phyloP scores from a whole-genome alignment of 495 filamentous ascomycete species.

The Immersiella caudata region DNA sequence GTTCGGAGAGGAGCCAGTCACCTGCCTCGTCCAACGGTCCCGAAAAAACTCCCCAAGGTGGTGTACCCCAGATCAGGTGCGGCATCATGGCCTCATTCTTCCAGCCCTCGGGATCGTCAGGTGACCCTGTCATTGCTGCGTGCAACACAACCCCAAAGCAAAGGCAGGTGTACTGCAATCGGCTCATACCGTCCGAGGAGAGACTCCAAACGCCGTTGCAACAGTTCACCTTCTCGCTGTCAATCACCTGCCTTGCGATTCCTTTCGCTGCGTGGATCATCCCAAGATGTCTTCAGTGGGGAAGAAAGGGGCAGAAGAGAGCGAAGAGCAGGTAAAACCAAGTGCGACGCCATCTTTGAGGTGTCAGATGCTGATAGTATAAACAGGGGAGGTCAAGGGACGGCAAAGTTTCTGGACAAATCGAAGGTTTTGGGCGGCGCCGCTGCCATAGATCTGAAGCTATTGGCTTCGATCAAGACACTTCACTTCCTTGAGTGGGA shows the following conservation, averaged over 20 bases:
- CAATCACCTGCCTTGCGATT: conserved; percentile 21
- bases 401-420: background rate
- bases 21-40: background rate
- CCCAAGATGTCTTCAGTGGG: background rate
- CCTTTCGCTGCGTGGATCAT: conserved; percentile 9
- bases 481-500: background rate
- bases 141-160: conserved; percentile 19
- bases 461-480: background rate
- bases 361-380: background rate
- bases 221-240: conserved; percentile 25
- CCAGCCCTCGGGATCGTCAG: conserved; percentile 26
- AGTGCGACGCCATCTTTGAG: background rate
- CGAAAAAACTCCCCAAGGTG: background rate
- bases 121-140: conserved; percentile 30
- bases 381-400: background rate
- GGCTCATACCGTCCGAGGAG: conserved; percentile 18
- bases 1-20: background rate
- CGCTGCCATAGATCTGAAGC: background rate
- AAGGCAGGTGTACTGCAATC: conserved; percentile 34
- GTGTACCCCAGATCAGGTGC: background rate
- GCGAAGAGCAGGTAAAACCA: background rate
- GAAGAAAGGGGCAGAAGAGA: background rate
- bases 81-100: conserved; percentile 34
- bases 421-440: background rate
- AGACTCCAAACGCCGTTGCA: conserved; percentile 25